phyloP scores from a whole-genome alignment of 73 alveolate species.

The Urostyla sp. region DNA sequence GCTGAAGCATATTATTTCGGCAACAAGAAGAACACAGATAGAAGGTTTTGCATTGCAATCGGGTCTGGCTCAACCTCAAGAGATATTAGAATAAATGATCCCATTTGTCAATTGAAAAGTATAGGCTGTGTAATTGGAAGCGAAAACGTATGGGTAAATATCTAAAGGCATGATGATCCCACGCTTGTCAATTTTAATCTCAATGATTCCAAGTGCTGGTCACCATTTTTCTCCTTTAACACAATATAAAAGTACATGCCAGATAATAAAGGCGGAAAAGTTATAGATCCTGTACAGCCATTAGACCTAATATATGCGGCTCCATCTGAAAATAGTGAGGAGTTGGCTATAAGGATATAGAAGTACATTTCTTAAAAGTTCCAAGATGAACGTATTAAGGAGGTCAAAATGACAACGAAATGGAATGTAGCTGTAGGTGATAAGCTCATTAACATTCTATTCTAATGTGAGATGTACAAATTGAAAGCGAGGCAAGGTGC shows the following conservation, averaged over 20 bases:
- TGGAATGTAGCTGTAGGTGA: constrained; percentile 58
- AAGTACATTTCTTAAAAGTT: constrained; percentile 54
- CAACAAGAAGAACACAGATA: constrained; percentile 75
- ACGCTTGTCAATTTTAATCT: constrained; percentile 88
- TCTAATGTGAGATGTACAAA: constrained; percentile 18
- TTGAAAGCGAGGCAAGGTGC: constrained; percentile 47
- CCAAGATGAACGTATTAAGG: constrained; percentile 40
- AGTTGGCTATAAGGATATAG: constrained; percentile 35
- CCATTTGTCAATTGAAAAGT: constrained; percentile 90
- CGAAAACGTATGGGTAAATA: constrained; percentile 91
- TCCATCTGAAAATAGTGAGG: too few relatives aligned
- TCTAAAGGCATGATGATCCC: constrained; percentile 90
- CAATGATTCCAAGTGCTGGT: constrained; percentile 88
- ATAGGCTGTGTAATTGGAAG: constrained; percentile 94
- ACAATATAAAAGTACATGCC: constrained; percentile 76
- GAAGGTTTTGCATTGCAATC: too few relatives aligned
- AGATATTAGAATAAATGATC: constrained; percentile 78
- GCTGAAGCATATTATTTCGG: constrained; percentile 95
- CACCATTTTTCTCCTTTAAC: constrained; percentile 88
- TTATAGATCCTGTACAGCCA: not conserved
- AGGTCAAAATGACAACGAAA: constrained; percentile 54
- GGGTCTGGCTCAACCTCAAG: constrained; percentile 84
- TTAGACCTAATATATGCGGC: too few relatives aligned
- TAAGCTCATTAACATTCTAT: constrained; percentile 28
- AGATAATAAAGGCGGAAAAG: constrained; percentile 3